Evolutionary conservation across 495 filamentous ascomycete species (phyloP).

Genomic region (Hypoxylon subgilvum): DNA sequence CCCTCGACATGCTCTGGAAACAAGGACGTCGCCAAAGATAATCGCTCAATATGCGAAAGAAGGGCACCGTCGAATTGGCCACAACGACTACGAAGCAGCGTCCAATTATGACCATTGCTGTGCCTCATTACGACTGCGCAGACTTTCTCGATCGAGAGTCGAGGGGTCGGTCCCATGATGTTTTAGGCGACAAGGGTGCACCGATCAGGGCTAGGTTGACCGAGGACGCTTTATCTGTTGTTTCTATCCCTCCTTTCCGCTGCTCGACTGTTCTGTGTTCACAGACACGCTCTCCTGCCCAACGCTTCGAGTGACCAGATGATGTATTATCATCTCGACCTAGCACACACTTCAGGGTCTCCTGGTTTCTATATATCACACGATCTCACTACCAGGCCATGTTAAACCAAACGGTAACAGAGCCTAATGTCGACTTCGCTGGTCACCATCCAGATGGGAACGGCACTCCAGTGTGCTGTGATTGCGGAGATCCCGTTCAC

Average conservation of each 20-base stretch:
- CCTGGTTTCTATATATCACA: background rate
- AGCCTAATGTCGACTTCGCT: background rate
- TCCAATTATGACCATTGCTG: too few relatives aligned
- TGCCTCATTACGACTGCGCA: too few relatives aligned
- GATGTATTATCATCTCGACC: conserved; percentile 5
- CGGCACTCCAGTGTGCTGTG: conserved; percentile 27
- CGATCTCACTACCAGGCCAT: conserved; percentile 1
- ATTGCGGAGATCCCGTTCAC: conserved; percentile 20
- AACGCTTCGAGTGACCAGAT: background rate
- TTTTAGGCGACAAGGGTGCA: too few relatives aligned
- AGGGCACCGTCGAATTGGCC: too few relatives aligned
- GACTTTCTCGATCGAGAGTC: too few relatives aligned
- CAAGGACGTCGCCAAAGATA: too few relatives aligned
- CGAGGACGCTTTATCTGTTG: background rate
- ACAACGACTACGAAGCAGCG: too few relatives aligned
- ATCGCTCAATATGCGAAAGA: too few relatives aligned
- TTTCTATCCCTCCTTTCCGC: background rate
- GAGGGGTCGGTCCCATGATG: too few relatives aligned
- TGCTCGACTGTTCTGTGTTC: background rate
- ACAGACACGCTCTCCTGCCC: background rate
- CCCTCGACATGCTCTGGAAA: too few relatives aligned
- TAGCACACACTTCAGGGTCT: background rate
- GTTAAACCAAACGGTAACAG: background rate
- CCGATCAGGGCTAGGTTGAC: too few relatives aligned
- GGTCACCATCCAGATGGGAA: conserved; percentile 24